These are phyloP conservation scores for Fusarium udum DNA, from an alignment of 2,329 filamentous ascomycete species.

Conservation along the genomic window DNA sequence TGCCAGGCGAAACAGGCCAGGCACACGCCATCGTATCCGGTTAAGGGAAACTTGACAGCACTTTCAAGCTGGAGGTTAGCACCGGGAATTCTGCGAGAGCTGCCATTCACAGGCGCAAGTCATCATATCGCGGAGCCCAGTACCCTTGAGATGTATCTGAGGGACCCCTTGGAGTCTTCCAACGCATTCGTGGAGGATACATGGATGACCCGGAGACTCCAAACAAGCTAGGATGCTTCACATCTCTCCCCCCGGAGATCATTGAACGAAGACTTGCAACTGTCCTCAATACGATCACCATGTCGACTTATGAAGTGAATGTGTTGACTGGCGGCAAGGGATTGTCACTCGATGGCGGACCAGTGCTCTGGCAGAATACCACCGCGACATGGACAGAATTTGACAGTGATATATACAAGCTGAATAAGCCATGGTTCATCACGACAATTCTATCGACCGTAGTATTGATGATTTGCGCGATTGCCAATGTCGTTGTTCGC, in stretches of 20 bases:
- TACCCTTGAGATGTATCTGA: neutral
- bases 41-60: neutral
- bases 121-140: accelerated
- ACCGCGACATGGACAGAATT: neutral
- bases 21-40: neutral
- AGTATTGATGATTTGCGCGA: neutral
- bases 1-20: neutral
- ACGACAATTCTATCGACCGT: accelerated
- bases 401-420: accelerated
- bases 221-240: neutral
- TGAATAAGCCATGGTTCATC: neutral
- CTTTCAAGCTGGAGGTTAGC: neutral
- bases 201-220: neutral
- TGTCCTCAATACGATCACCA: neutral
- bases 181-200: accelerated
- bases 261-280: neutral
- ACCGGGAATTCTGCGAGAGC: accelerated
- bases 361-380: neutral
- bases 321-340: neutral
- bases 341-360: neutral
- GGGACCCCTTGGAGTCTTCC: neutral
- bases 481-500: neutral
- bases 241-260: accelerated
- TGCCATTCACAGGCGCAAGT: neutral
- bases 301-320: neutral